phyloP scores from a whole-genome alignment of 176 grass and related monocot genomes.

The Carex parvula region DNA sequence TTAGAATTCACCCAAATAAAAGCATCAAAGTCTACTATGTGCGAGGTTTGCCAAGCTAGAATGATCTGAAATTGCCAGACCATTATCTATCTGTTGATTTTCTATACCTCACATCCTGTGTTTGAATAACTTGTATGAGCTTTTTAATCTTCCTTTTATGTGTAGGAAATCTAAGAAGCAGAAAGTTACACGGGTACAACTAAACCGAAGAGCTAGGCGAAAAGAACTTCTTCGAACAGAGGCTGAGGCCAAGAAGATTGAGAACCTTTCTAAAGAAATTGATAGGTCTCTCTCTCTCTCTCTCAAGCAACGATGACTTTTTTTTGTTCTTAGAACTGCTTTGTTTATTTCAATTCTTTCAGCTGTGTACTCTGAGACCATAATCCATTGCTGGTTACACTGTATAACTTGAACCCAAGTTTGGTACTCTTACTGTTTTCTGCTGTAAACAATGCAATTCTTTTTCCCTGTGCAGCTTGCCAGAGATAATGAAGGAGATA shows the following conservation, averaged over 20 bases:
- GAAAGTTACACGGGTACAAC: slow-evolving; percentile 78
- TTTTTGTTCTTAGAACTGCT: neutral
- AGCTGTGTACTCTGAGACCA: neutral
- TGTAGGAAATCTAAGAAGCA: slow-evolving; percentile 66
- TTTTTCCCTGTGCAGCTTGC: slow-evolving; percentile 43
- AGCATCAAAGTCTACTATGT: neutral
- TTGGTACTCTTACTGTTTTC: neutral
- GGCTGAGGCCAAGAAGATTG: slow-evolving; percentile 52
- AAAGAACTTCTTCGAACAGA: slow-evolving; percentile 74
- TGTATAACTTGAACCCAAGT: neutral
- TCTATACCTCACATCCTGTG: too few relatives aligned
- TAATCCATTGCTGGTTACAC: neutral
- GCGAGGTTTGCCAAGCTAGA: neutral
- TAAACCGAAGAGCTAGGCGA: slow-evolving; percentile 73
- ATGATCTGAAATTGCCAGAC: neutral
- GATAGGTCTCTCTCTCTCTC: slow-evolving; percentile 49
- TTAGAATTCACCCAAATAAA: neutral
- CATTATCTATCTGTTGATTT: too few relatives aligned
- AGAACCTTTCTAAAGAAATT: slow-evolving; percentile 75
- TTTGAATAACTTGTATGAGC: too few relatives aligned
- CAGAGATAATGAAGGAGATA: slow-evolving; percentile 82
- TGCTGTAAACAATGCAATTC: neutral
- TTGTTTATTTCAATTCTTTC: neutral
- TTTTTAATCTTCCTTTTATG: neutral
- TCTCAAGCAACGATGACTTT: neutral